Percentiles rank a stretch among this genome's conserved stretches.
Evolutionary conservation across 208 protist species (phyloP).

Genomic region (Phytomonas francai): DNA sequence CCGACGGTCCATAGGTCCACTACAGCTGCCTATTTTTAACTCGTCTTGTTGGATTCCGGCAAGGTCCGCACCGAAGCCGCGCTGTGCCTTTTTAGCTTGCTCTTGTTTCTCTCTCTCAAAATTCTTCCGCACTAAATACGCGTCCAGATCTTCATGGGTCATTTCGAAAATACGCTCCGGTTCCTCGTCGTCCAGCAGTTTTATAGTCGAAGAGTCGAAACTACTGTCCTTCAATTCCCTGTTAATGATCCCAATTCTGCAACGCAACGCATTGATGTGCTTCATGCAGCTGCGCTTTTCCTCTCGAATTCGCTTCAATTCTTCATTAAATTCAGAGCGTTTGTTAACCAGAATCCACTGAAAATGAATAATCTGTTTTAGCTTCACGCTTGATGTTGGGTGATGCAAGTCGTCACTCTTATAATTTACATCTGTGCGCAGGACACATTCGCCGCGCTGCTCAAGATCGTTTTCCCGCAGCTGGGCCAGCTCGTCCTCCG

Average conservation of each 20-base stretch:
- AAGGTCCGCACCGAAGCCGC: conserved; percentile 84
- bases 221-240: conserved; percentile 35
- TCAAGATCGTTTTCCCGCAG: conserved; percentile 60
- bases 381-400: conserved; percentile 92
- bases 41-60: conserved; percentile 13
- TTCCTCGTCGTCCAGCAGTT: conserved; percentile 39
- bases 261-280: conserved; percentile 55
- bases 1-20: not conserved
- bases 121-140: conserved; percentile 38
- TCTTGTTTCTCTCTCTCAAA: conserved; percentile 47
- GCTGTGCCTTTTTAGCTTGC: conserved; percentile 70
- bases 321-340: conserved; percentile 89
- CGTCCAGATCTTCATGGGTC: conserved; percentile 50
- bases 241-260: conserved; percentile 77
- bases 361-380: conserved; percentile 78
- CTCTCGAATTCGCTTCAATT: conserved; percentile 80
- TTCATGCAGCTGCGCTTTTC: conserved; percentile 75
- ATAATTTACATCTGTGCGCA: conserved; percentile 90
- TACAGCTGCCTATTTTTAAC: conserved; percentile 3
- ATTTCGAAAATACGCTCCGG: conserved; percentile 64
- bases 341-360: conserved; percentile 60
- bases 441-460: conserved; percentile 90
- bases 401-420: conserved; percentile 29
- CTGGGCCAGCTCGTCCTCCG: conserved; percentile 61
- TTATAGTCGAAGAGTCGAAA: conserved; percentile 8